A percentile compares a stretch with the other conserved stretches of the same genome.
Conservation (phyloP, 306 rosid genomes). For the Dalbergia cochinchinensis region DNA sequence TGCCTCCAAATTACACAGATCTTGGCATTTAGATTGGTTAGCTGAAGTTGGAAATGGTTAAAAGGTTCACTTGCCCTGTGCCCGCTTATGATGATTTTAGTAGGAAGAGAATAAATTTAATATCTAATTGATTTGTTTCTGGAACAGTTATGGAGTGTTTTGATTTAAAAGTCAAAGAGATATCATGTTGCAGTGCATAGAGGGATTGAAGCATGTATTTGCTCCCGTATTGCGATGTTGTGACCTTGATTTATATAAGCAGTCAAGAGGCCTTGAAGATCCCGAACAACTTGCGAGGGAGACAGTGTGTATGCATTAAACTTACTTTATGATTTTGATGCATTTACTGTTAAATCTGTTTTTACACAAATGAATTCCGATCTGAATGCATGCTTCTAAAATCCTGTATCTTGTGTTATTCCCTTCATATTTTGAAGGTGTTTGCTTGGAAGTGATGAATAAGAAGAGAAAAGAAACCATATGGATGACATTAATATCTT, state of each 20-base stretch:
- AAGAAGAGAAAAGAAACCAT: not conserved
- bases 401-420: conserved; percentile 13
- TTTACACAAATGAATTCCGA: not conserved
- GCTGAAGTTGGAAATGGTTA: conserved; percentile 76
- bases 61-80: conserved; percentile 55
- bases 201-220: conserved; percentile 66
- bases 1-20: conserved; percentile 38
- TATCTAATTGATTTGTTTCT: conserved; percentile 46
- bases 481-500: conserved; percentile 7
- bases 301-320: conserved; percentile 83
- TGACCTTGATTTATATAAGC: conserved; percentile 80
- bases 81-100: conserved; percentile 29
- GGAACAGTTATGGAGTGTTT: conserved; percentile 76
- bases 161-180: conserved; percentile 60
- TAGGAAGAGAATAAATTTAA: conserved; percentile 24
- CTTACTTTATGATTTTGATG: conserved; percentile 18
- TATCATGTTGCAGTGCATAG: conserved; percentile 90
- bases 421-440: conserved; percentile 29
- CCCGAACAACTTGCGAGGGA: conserved; percentile 91
- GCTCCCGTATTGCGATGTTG: conserved; percentile 76
- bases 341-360: not conserved
- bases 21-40: conserved; percentile 45
- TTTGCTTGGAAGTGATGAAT: conserved; percentile 17
- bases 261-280: conserved; percentile 85
- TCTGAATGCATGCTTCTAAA: conserved; percentile 30